A percentile compares a stretch with the other conserved stretches of the same genome.
Evolutionary conservation across 2,329 filamentous ascomycete genomes (phyloP).

Genomic region (Macrophomina pseudophaseolina): DNA sequence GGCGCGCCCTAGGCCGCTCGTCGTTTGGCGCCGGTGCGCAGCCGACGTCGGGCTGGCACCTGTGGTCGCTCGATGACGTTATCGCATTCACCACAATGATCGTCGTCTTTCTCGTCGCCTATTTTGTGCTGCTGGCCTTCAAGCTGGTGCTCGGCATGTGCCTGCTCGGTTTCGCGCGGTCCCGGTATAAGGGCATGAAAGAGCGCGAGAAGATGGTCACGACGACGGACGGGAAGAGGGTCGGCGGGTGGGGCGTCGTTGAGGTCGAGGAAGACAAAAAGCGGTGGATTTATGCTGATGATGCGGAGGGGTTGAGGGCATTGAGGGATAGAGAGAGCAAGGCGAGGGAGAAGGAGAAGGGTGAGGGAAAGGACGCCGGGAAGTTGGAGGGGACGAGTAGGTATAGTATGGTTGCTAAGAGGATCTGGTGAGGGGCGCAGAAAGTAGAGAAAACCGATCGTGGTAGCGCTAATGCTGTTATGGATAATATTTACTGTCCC

Average conservation of each 20-base stretch:
- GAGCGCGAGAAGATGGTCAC: conserved; percentile 61
- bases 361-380: conserved; percentile 38
- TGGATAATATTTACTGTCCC: too few relatives aligned
- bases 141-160: conserved; percentile 89
- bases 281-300: conserved; percentile 85
- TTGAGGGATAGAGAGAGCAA: conserved; percentile 67
- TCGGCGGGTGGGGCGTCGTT: conserved; percentile 82
- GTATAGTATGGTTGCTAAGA: conserved; percentile 95
- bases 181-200: conserved; percentile 83
- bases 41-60: conserved; percentile 38
- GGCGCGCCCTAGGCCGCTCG: conserved; percentile 75
- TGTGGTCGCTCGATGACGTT: conserved; percentile 72
- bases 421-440: conserved; percentile 75
- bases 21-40: conserved; percentile 62
- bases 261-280: conserved; percentile 89
- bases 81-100: conserved; percentile 83
- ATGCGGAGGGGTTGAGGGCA: conserved; percentile 70
- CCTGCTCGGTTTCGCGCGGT: conserved; percentile 77
- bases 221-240: conserved; percentile 70
- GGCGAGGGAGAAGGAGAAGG: conserved; percentile 63
- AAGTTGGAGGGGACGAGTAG: conserved; percentile 72
- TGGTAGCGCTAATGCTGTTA: too few relatives aligned
- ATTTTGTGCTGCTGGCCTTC: conserved; percentile 28
- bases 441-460: too few relatives aligned
- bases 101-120: conserved; percentile 77